A percentile compares a stretch with the other conserved stretches of the same genome.
phyloP scores from a whole-genome alignment of 2,329 filamentous ascomycete species.

The Emericellopsis cladophorae region DNA sequence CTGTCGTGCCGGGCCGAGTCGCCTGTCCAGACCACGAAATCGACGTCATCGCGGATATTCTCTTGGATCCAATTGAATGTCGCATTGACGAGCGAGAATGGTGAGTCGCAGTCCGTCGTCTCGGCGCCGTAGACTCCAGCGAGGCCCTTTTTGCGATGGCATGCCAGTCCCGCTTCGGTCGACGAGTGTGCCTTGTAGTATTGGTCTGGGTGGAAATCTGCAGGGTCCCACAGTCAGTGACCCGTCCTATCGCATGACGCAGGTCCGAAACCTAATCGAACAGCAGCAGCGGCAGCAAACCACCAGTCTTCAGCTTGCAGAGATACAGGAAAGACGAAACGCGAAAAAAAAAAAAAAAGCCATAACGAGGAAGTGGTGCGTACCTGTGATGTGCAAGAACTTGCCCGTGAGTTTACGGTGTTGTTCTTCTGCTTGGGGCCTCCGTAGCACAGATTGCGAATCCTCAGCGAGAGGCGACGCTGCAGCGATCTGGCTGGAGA shows the following conservation, averaged over 20 bases:
- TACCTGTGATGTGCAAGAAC: constrained; percentile 85
- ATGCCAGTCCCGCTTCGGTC: constrained; percentile 54
- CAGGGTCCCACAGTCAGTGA: constrained; percentile 4
- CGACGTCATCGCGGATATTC: constrained; percentile 64
- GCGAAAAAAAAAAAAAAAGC: no score
- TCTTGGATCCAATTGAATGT: constrained; percentile 81
- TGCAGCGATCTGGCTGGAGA: neutral
- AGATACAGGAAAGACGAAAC: neutral
- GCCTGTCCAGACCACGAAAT: constrained; percentile 89
- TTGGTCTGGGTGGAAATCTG: constrained; percentile 85
- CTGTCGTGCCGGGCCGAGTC: constrained; percentile 85
- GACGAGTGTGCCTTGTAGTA: constrained; percentile 74
- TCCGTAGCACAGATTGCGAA: constrained; percentile 5
- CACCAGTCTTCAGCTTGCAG: neutral
- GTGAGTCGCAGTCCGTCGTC: constrained; percentile 80
- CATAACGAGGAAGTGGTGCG: constrained; percentile 10
- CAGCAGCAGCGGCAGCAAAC: neutral
- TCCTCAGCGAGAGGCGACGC: constrained; percentile 3
- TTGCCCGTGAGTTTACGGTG: constrained; percentile 49
- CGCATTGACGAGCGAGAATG: constrained; percentile 66
- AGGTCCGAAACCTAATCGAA: neutral
- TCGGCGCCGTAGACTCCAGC: constrained; percentile 78
- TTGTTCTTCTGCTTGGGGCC: constrained; percentile 4
- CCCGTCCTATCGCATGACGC: neutral
- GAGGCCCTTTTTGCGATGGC: constrained; percentile 65